Conservation (phyloP, 2,329 filamentous ascomycete species). For the Arthroderma sp. region DNA sequence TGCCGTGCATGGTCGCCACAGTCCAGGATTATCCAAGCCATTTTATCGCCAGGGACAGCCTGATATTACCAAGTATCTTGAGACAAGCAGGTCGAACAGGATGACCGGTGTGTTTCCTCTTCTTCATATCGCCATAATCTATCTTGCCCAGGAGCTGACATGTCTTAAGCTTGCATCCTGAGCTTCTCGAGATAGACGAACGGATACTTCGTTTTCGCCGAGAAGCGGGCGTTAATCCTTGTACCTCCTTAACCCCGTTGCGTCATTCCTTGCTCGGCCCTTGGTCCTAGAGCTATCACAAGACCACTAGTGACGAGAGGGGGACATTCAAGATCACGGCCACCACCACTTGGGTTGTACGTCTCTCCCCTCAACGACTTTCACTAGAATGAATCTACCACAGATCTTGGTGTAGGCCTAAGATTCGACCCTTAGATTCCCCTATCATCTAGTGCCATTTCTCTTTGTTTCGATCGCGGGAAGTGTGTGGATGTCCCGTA, state of each 20-base stretch:
- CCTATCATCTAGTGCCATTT: neutral
- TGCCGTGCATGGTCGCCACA: constrained; percentile 3
- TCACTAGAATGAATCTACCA: neutral
- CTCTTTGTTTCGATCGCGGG: neutral
- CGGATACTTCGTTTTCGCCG: neutral
- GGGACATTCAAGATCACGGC: neutral
- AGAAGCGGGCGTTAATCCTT: neutral
- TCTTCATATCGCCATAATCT: neutral
- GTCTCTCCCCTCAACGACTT: neutral
- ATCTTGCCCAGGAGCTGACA: neutral
- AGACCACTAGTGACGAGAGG: constrained; percentile 2
- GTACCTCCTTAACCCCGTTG: neutral
- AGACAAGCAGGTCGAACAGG: neutral
- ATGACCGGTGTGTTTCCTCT: neutral
- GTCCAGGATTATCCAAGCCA: neutral
- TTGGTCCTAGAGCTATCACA: constrained; percentile 1
- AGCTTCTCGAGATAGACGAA: neutral
- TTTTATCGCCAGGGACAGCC: neutral
- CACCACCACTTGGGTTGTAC: neutral
- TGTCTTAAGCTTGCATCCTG: neutral
- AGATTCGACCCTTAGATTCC: neutral
- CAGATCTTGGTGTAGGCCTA: neutral
- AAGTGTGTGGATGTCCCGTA: neutral
- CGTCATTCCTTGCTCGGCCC: constrained; percentile 3
- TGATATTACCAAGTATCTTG: neutral